A percentile compares a stretch with the other conserved stretches of the same genome.
phyloP scores from a whole-genome alignment of 2,329 filamentous ascomycete genomes.

The Chalara sp. region DNA sequence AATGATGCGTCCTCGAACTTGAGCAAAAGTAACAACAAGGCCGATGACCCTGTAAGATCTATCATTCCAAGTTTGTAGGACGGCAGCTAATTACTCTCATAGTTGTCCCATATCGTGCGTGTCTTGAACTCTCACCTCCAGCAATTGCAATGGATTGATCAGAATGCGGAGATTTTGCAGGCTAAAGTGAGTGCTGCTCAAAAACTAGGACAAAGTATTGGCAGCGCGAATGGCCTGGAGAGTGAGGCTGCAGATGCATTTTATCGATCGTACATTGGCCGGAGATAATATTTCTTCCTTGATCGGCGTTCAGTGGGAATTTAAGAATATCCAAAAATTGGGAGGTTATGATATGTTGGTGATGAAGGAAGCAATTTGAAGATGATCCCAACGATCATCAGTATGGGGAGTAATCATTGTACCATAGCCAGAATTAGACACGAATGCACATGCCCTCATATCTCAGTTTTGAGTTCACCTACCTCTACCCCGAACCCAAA shows the following conservation, averaged over 20 bases:
- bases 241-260: slow-evolving; percentile 79
- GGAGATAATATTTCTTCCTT: slow-evolving; percentile 42
- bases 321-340: slow-evolving; percentile 13
- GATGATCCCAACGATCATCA: too few species aligned
- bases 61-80: not conserved
- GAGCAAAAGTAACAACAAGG: slow-evolving; percentile 74
- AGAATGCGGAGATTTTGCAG: slow-evolving; percentile 73
- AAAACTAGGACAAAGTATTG: slow-evolving; percentile 62
- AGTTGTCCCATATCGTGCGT: slow-evolving; percentile 92
- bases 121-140: slow-evolving; percentile 90
- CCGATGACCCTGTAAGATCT: slow-evolving; percentile 72
- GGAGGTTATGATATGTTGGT: slow-evolving; percentile 11
- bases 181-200: slow-evolving; percentile 77
- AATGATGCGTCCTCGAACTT: slow-evolving; percentile 86
- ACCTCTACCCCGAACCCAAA: too few species aligned
- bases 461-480: too few species aligned
- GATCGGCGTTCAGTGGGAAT: slow-evolving; percentile 18
- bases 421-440: not conserved
- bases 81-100: slow-evolving; percentile 2
- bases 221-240: slow-evolving; percentile 52
- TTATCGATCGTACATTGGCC: slow-evolving; percentile 79
- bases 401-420: not conserved
- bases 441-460: too few species aligned
- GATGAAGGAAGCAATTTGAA: slow-evolving; percentile 1
- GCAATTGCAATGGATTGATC: slow-evolving; percentile 90